Conservation (phyloP, 257 asterid species). For the Eustoma russellianum region DNA sequence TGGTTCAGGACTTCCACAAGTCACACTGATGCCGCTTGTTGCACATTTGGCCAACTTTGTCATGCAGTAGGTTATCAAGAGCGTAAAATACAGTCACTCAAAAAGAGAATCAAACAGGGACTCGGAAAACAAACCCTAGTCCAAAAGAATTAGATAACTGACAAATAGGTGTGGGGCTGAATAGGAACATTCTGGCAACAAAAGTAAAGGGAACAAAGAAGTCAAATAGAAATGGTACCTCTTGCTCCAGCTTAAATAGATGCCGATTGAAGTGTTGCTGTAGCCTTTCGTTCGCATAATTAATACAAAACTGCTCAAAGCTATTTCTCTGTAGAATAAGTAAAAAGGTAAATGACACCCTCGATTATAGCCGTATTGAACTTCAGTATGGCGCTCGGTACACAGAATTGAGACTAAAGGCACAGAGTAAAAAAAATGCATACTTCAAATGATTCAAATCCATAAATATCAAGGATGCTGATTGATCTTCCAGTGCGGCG, state of each 20-base stretch:
- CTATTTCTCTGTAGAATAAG: slow-evolving; percentile 61
- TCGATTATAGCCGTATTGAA: background rate
- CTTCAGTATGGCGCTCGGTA: background rate
- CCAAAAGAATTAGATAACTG: too few species aligned
- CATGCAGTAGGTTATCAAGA: too few species aligned
- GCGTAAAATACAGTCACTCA: background rate
- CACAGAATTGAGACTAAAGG: slow-evolving; percentile 8
- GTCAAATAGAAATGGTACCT: slow-evolving; percentile 33
- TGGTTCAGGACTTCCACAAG: too few species aligned
- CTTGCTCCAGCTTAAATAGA: slow-evolving; percentile 96
- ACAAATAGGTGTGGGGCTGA: background rate
- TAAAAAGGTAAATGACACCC: slow-evolving; percentile 4
- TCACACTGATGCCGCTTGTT: too few species aligned
- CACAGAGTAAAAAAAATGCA: slow-evolving; percentile 7
- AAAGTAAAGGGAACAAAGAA: background rate
- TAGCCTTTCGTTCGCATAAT: slow-evolving; percentile 93
- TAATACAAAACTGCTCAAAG: slow-evolving; percentile 96
- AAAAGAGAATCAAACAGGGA: background rate
- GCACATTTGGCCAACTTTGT: too few species aligned
- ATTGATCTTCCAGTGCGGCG: slow-evolving; percentile 96
- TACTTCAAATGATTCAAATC: slow-evolving; percentile 98
- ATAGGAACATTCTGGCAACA: background rate
- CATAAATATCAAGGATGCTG: slow-evolving; percentile 95
- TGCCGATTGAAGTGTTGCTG: slow-evolving; percentile 99
- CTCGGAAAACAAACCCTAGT: background rate